These are phyloP conservation scores for Phytopythium boreale DNA, from an alignment of 352 stramenopile species.

Conservation along the genomic window DNA sequence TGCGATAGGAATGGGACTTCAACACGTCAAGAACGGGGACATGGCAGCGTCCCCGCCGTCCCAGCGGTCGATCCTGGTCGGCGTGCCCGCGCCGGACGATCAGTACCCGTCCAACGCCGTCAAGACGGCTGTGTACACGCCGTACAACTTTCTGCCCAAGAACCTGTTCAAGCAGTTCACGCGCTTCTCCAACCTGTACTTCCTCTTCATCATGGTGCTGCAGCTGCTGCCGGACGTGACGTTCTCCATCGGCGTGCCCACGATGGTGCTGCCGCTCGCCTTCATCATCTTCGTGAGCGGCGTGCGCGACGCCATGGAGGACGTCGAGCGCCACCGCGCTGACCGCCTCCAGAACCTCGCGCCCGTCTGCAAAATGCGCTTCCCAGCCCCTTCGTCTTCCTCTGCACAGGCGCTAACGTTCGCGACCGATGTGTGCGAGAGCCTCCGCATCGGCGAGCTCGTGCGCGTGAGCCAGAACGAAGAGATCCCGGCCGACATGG, in stretches of 20 bases:
- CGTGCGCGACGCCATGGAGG: conserved; percentile 77
- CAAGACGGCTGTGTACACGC: conserved; percentile 59
- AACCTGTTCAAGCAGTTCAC: conserved; percentile 79
- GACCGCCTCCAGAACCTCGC: conserved; percentile 63
- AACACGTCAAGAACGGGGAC: neutral
- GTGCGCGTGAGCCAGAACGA: conserved; percentile 76
- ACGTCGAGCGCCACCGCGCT: conserved; percentile 68
- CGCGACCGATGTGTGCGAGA: conserved; percentile 22
- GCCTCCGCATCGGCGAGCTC: conserved; percentile 77
- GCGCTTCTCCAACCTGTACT: conserved; percentile 91
- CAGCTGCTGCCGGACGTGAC: conserved; percentile 83
- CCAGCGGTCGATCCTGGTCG: conserved; percentile 27
- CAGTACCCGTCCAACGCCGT: conserved; percentile 45
- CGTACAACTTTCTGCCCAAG: conserved; percentile 62
- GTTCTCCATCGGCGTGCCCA: conserved; percentile 76
- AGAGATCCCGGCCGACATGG: conserved; percentile 65
- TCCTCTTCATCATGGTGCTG: conserved; percentile 84
- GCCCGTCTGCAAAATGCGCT: conserved; percentile 21
- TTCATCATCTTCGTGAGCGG: conserved; percentile 87
- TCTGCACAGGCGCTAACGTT: conserved; percentile 20
- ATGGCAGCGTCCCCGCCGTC: neutral
- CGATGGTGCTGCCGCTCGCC: conserved; percentile 77
- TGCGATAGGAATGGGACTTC: neutral
- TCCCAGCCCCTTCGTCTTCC: conserved; percentile 2
- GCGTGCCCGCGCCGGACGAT: conserved; percentile 11